Percentiles rank a stretch among this genome's conserved stretches.
Evolutionary conservation across 2,329 filamentous ascomycete species (phyloP).

Genomic region (Hypoxylon sp.): DNA sequence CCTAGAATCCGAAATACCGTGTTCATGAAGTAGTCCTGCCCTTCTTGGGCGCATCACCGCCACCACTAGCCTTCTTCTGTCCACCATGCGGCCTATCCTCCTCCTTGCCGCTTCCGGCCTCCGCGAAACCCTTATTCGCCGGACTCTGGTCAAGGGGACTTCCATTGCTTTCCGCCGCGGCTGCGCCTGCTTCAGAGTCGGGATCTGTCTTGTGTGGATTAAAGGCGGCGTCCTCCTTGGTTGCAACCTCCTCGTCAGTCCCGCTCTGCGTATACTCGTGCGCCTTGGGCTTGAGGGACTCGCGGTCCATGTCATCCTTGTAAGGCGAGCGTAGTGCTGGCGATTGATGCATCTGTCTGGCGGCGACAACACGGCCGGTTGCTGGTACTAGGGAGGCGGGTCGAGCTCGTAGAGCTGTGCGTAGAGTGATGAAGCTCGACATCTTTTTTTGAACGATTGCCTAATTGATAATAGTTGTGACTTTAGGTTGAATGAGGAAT

Average conservation of each 20-base stretch:
- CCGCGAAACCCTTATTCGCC: slow-evolving; percentile 60
- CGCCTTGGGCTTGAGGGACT: slow-evolving; percentile 73
- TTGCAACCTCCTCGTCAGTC: slow-evolving; percentile 70
- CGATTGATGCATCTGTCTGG: slow-evolving; percentile 54
- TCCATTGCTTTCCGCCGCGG: slow-evolving; percentile 54
- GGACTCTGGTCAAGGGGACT: slow-evolving; percentile 59
- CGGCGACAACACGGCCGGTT: slow-evolving; percentile 16
- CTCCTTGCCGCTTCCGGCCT: slow-evolving; percentile 40
- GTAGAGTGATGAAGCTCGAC: slow-evolving; percentile 41
- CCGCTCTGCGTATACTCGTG: slow-evolving; percentile 78
- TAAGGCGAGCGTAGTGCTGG: slow-evolving; percentile 54
- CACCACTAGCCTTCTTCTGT: slow-evolving; percentile 51
- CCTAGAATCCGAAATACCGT: not conserved
- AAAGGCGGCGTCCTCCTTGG: slow-evolving; percentile 73
- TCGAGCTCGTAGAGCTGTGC: slow-evolving; percentile 40
- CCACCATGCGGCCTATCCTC: slow-evolving; percentile 53
- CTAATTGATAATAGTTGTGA: not conserved
- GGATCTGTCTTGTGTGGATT: slow-evolving; percentile 76
- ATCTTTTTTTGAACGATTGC: slow-evolving; percentile 21
- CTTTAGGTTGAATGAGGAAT: not conserved
- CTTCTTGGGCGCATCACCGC: slow-evolving; percentile 49
- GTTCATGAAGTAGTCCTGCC: slow-evolving; percentile 50
- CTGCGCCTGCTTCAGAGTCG: slow-evolving; percentile 66
- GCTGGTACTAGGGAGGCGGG: slow-evolving; percentile 24
- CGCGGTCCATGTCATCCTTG: slow-evolving; percentile 69